A percentile compares a stretch with the other conserved stretches of the same genome.
phyloP scores from a whole-genome alignment of 2,329 filamentous ascomycete genomes.

The Hypomyces rosellus region DNA sequence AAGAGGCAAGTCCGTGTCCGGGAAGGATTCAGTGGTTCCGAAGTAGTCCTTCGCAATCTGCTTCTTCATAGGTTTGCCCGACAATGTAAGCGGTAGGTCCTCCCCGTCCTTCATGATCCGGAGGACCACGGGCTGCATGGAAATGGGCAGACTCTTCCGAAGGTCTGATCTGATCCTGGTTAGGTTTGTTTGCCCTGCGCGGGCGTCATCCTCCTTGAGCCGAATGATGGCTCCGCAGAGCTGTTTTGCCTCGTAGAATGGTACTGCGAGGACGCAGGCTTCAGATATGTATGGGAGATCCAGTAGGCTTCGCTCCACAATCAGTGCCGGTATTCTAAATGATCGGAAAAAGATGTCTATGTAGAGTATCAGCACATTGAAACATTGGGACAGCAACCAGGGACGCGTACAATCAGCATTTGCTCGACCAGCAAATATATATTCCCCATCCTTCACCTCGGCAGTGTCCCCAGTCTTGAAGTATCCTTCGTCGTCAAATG shows the following conservation, averaged over 20 bases:
- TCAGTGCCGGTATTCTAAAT: constrained; percentile 5
- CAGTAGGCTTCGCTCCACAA: constrained; percentile 10
- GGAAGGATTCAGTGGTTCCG: not conserved
- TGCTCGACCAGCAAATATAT: constrained; percentile 11
- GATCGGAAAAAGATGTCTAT: constrained; percentile 2
- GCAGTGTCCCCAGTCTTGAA: constrained; percentile 86
- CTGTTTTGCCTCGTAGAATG: constrained; percentile 6
- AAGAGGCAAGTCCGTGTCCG: not conserved
- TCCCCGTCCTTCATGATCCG: constrained; percentile 5
- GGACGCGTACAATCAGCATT: constrained; percentile 9
- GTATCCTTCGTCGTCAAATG: constrained; percentile 77
- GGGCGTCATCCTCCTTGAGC: not conserved
- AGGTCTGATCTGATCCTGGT: constrained; percentile 10
- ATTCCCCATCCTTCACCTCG: constrained; percentile 44
- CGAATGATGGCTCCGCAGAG: constrained; percentile 13
- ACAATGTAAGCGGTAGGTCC: not conserved
- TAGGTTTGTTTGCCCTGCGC: not conserved
- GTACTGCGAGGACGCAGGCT: constrained; percentile 10
- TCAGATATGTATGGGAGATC: constrained; percentile 12
- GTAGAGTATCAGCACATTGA: not conserved
- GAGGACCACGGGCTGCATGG: constrained; percentile 9
- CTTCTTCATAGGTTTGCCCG: not conserved
- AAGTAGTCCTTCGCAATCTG: not conserved
- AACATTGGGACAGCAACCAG: not conserved
- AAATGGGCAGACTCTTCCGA: not conserved